Conservation (phyloP, 441 rosid species). For the Breynia disticha region DNA sequence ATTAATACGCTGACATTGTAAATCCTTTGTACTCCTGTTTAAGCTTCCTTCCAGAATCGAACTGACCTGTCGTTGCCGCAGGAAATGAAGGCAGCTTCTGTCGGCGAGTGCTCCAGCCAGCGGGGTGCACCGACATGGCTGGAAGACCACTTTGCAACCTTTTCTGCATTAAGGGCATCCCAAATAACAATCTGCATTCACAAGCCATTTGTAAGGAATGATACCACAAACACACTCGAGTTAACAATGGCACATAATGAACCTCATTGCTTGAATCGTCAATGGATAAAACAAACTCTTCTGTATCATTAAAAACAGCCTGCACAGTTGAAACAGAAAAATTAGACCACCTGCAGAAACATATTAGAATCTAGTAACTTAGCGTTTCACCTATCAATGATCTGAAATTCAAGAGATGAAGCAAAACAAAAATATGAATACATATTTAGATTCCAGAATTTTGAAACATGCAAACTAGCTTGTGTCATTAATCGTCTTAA, state of each 20-base stretch:
- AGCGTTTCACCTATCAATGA: too few species aligned
- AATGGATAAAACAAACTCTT: constrained; percentile 64
- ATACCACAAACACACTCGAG: not conserved
- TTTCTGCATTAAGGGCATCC: constrained; percentile 71
- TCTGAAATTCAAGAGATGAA: too few species aligned
- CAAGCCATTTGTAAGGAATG: constrained; percentile 9
- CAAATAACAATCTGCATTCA: constrained; percentile 54
- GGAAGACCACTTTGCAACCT: constrained; percentile 68
- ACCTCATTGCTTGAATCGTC: constrained; percentile 62
- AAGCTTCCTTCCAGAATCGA: constrained; percentile 68
- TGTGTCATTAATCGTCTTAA: too few species aligned
- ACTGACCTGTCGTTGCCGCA: constrained; percentile 77
- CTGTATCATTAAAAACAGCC: constrained; percentile 80
- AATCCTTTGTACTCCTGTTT: too few species aligned
- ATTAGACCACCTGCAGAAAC: not conserved
- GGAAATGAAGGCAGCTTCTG: constrained; percentile 59
- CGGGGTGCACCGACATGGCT: constrained; percentile 66
- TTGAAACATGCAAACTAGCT: too few species aligned
- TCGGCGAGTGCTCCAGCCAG: constrained; percentile 79
- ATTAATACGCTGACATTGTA: too few species aligned
- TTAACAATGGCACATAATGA: constrained; percentile 8
- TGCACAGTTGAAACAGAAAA: constrained; percentile 19
- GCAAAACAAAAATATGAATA: too few species aligned
- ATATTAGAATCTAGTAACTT: not conserved
- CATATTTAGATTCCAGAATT: too few species aligned